Percentiles rank a stretch among this genome's conserved stretches.
Evolutionary conservation across 768 basidiomycete species (phyloP).

Genomic region (Boletus fagicola): DNA sequence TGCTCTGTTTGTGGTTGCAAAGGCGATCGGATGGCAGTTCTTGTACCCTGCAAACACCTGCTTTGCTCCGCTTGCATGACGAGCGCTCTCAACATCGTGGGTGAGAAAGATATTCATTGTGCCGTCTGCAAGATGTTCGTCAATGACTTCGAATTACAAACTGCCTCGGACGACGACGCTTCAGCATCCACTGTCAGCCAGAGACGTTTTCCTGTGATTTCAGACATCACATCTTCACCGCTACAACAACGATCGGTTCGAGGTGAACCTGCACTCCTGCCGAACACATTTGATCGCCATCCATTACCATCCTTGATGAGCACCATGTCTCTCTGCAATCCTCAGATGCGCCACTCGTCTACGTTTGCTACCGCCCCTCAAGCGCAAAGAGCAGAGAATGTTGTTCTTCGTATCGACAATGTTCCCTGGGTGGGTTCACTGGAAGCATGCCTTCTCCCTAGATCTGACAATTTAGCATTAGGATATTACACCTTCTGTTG

Average conservation of each 20-base stretch:
- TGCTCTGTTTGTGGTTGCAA: conserved; percentile 66
- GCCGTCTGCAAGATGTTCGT: conserved; percentile 74
- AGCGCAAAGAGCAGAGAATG: conserved; percentile 35
- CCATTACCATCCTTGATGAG: conserved; percentile 34
- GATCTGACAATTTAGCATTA: conserved; percentile 29
- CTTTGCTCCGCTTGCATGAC: conserved; percentile 81
- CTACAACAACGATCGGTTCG: conserved; percentile 27
- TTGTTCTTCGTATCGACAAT: conserved; percentile 82
- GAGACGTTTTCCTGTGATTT: conserved; percentile 8
- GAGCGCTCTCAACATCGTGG: conserved; percentile 84
- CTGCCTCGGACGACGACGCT: conserved; percentile 27
- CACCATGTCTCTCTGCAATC: conserved; percentile 31
- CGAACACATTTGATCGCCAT: conserved; percentile 26
- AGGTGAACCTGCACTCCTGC: conserved; percentile 28
- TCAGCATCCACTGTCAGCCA: conserved; percentile 15
- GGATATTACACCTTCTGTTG: conserved; percentile 83
- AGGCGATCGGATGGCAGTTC: conserved; percentile 53
- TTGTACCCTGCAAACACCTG: conserved; percentile 73
- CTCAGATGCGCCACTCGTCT: conserved; percentile 18
- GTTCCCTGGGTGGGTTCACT: conserved; percentile 73
- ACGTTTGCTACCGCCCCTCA: conserved; percentile 14
- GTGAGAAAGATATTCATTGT: conserved; percentile 86
- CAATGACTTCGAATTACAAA: conserved; percentile 59
- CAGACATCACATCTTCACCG: conserved; percentile 21
- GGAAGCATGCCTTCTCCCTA: background rate